A percentile compares a stretch with the other conserved stretches of the same genome.
Evolutionary conservation across 2,329 filamentous ascomycete species (phyloP).

Genomic region (Sarocladium strictum): DNA sequence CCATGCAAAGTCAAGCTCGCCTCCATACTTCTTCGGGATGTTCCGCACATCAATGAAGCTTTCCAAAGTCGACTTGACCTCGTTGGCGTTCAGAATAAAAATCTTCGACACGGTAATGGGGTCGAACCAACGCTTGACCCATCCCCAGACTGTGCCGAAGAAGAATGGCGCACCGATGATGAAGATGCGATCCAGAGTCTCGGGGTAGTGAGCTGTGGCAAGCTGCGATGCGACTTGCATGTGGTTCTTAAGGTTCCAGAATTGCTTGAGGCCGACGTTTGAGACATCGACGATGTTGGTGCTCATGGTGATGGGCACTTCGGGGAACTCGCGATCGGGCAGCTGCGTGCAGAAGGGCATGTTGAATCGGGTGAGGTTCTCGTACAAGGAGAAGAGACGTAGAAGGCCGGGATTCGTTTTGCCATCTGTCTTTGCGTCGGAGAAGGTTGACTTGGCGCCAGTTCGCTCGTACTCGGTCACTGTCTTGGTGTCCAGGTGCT

Average conservation of each 20-base stretch:
- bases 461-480: slow-evolving; percentile 72
- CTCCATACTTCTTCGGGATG: slow-evolving; percentile 87
- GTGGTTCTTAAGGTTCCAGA: slow-evolving; percentile 89
- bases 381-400: slow-evolving; percentile 86
- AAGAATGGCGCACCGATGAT: slow-evolving; percentile 87
- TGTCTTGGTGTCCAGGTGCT: slow-evolving; percentile 74
- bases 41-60: slow-evolving; percentile 76
- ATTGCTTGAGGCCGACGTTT: slow-evolving; percentile 82
- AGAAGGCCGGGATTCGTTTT: slow-evolving; percentile 71
- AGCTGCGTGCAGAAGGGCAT: slow-evolving; percentile 80
- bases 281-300: slow-evolving; percentile 95
- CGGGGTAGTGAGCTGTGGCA: slow-evolving; percentile 90
- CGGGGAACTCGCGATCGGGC: slow-evolving; percentile 61
- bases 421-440: slow-evolving; percentile 57
- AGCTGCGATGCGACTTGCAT: slow-evolving; percentile 89
- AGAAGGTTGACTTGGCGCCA: slow-evolving; percentile 47
- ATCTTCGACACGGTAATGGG: slow-evolving; percentile 94
- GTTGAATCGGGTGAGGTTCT: slow-evolving; percentile 82
- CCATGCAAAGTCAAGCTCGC: slow-evolving; percentile 76
- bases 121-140: slow-evolving; percentile 94
- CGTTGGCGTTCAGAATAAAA: slow-evolving; percentile 71
- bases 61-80: slow-evolving; percentile 71
- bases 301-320: slow-evolving; percentile 84
- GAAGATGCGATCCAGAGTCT: slow-evolving; percentile 65
- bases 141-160: slow-evolving; percentile 90